Percentiles rank a stretch among this genome's conserved stretches.
These are phyloP conservation scores for Aspergillus fijiensis DNA, from an alignment of 2,329 filamentous ascomycete species.

Conservation along the genomic window DNA sequence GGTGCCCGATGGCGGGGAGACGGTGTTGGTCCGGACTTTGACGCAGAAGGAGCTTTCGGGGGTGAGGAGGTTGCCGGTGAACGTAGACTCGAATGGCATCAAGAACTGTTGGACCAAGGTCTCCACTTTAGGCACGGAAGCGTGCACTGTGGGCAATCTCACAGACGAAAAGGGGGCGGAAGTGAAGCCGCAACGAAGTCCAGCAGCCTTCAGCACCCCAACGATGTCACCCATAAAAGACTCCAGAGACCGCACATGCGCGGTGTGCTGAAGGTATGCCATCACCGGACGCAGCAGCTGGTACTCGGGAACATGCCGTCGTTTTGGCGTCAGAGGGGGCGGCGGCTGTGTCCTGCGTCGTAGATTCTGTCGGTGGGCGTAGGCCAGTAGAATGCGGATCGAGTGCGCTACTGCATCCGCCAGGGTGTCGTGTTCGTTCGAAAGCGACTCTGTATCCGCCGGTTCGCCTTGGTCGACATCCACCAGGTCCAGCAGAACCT, in stretches of 20 bases:
- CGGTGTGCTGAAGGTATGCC: slow-evolving; percentile 52
- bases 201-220: slow-evolving; percentile 33
- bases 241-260: slow-evolving; percentile 36
- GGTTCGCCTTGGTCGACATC: slow-evolving; percentile 49
- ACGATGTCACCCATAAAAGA: slow-evolving; percentile 34
- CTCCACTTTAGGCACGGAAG: slow-evolving; percentile 34
- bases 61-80: slow-evolving; percentile 38
- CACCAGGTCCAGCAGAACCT: slow-evolving; percentile 67
- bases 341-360: slow-evolving; percentile 64
- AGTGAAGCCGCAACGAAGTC: slow-evolving; percentile 30
- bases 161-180: slow-evolving; percentile 29
- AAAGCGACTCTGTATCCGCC: slow-evolving; percentile 29
- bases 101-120: slow-evolving; percentile 44
- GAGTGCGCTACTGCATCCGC: slow-evolving; percentile 67
- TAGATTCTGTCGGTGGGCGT: slow-evolving; percentile 74
- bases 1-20: slow-evolving; percentile 37
- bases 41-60: slow-evolving; percentile 40
- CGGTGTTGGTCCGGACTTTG: slow-evolving; percentile 37
- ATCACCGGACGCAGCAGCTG: slow-evolving; percentile 61
- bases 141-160: slow-evolving; percentile 13
- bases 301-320: slow-evolving; percentile 52
- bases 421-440: slow-evolving; percentile 40
- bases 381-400: slow-evolving; percentile 73
- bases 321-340: slow-evolving; percentile 53
- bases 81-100: slow-evolving; percentile 44